phyloP scores from a whole-genome alignment of 2,329 filamentous ascomycete species.

The Aspergillus pseudoviridinutans region DNA sequence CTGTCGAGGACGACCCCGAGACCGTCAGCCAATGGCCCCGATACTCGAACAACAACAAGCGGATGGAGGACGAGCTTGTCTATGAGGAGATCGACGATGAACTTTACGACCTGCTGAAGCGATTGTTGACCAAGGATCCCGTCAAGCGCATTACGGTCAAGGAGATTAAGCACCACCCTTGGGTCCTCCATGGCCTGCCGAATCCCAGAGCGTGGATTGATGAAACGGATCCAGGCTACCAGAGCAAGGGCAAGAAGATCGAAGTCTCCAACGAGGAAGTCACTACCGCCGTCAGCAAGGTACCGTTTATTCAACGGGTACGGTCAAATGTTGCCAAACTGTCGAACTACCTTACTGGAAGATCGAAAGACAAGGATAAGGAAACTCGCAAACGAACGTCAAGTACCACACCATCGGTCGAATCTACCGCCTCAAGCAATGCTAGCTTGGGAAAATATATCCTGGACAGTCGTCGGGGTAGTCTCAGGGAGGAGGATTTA shows the following conservation, averaged over 20 bases:
- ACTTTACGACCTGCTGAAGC: conserved; percentile 71
- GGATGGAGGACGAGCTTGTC: conserved; percentile 70
- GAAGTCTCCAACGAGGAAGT: conserved; percentile 90
- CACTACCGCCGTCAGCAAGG: conserved; percentile 81
- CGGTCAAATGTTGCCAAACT: conserved; percentile 71
- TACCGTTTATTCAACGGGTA: conserved; percentile 81
- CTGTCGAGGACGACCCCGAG: conserved; percentile 51
- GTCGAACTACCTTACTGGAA: conserved; percentile 51
- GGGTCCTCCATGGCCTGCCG: conserved; percentile 75
- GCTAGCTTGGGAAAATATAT: conserved; percentile 54
- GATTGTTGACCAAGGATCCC: conserved; percentile 85
- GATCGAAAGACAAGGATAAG: conserved; percentile 37
- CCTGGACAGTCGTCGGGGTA: conserved; percentile 49
- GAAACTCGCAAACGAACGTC: conserved; percentile 49
- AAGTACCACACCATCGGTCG: conserved; percentile 53
- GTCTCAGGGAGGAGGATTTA: conserved; percentile 57
- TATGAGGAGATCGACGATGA: conserved; percentile 84
- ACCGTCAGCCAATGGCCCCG: conserved; percentile 44
- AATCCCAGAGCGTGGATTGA: conserved; percentile 83
- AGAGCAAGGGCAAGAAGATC: conserved; percentile 77
- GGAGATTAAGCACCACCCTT: conserved; percentile 91
- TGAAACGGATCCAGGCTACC: conserved; percentile 79
- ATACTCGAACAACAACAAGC: conserved; percentile 62
- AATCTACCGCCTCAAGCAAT: conserved; percentile 51
- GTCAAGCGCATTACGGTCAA: conserved; percentile 80